phyloP scores from a whole-genome alignment of 2,329 filamentous ascomycete genomes.

The Colletotrichum caudatum region DNA sequence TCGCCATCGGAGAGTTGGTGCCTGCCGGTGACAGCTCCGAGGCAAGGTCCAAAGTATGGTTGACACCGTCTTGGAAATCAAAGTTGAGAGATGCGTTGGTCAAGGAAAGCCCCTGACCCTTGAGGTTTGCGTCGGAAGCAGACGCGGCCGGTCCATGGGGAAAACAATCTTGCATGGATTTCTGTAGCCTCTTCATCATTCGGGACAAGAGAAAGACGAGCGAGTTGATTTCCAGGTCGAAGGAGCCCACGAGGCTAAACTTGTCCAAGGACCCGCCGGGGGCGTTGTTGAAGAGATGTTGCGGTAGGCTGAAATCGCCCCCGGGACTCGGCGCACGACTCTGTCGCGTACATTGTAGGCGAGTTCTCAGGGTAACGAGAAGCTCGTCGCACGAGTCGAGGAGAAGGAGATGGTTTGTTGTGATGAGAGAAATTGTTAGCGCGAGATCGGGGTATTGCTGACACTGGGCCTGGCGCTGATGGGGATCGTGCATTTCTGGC shows the following conservation, averaged over 20 bases:
- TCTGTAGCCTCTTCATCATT: slow-evolving; percentile 36
- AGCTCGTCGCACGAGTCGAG: slow-evolving; percentile 33
- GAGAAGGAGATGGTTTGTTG: slow-evolving; percentile 33
- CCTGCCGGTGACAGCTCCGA: slow-evolving; percentile 12
- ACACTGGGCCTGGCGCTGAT: background rate
- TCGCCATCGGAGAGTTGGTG: slow-evolving; percentile 18
- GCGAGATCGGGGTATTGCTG: slow-evolving; percentile 22
- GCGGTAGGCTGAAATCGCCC: slow-evolving; percentile 24
- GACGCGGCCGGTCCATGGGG: background rate
- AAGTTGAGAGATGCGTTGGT: slow-evolving; percentile 8
- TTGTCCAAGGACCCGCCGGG: slow-evolving; percentile 16
- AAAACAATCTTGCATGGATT: slow-evolving; percentile 31
- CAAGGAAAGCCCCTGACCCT: background rate
- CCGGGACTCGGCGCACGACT: slow-evolving; percentile 31
- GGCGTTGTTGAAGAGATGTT: slow-evolving; percentile 21
- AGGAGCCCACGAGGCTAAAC: slow-evolving; percentile 24
- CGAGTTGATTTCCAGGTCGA: slow-evolving; percentile 34
- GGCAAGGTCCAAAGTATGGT: slow-evolving; percentile 22
- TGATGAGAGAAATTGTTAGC: slow-evolving; percentile 30
- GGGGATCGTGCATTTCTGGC: background rate
- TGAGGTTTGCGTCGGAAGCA: background rate
- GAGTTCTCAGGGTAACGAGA: slow-evolving; percentile 14
- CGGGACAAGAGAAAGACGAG: slow-evolving; percentile 31
- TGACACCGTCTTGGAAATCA: slow-evolving; percentile 32
- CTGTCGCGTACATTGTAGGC: slow-evolving; percentile 32